These are phyloP conservation scores for Wickerhamiella nectarea DNA, from an alignment of 805 yeast genomes.

Conservation along the genomic window DNA sequence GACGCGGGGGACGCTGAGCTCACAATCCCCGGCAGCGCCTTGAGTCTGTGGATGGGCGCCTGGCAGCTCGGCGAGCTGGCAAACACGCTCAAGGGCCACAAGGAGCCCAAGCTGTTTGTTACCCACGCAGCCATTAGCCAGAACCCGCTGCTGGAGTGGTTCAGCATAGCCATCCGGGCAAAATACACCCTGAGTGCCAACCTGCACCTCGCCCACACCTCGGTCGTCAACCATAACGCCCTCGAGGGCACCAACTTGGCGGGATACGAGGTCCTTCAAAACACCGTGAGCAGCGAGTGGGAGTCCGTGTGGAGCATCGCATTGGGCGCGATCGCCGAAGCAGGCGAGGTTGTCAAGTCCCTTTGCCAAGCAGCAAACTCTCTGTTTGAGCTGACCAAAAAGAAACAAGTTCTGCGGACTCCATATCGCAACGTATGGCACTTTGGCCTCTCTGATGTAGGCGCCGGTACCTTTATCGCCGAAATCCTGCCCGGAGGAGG, in stretches of 20 bases:
- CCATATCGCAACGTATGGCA: conserved; percentile 70
- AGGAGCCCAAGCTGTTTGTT: conserved; percentile 40
- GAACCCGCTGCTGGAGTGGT: conserved; percentile 54
- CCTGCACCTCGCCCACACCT: conserved; percentile 54
- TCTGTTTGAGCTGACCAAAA: conserved; percentile 1
- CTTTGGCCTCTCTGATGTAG: conserved; percentile 52
- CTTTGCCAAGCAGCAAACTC: conserved; percentile 16
- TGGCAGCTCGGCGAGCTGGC: conserved; percentile 57
- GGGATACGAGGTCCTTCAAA: conserved; percentile 12
- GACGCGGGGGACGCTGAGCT: conserved; percentile 43
- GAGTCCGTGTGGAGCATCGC: conserved; percentile 44
- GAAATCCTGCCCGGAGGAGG: conserved; percentile 32
- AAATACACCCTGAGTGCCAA: conserved; percentile 66
- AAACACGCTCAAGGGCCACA: conserved; percentile 31
- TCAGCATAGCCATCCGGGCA: conserved; percentile 51
- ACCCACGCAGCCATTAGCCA: conserved; percentile 59
- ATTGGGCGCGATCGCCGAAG: conserved; percentile 33
- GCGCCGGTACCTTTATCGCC: conserved; percentile 37
- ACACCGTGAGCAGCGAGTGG: conserved; percentile 4
- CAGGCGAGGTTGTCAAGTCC: background rate
- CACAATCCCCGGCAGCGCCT: conserved; percentile 44
- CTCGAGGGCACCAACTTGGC: conserved; percentile 36
- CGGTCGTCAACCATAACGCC: conserved; percentile 55
- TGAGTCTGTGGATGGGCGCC: conserved; percentile 62
- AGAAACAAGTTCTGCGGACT: conserved; percentile 17